Evolutionary conservation across 225 moss, liverwort and hornwort genomes (phyloP), one percentile per base, ranked within the genome.

Genomic region (Sphagnum contortum): DNA sequence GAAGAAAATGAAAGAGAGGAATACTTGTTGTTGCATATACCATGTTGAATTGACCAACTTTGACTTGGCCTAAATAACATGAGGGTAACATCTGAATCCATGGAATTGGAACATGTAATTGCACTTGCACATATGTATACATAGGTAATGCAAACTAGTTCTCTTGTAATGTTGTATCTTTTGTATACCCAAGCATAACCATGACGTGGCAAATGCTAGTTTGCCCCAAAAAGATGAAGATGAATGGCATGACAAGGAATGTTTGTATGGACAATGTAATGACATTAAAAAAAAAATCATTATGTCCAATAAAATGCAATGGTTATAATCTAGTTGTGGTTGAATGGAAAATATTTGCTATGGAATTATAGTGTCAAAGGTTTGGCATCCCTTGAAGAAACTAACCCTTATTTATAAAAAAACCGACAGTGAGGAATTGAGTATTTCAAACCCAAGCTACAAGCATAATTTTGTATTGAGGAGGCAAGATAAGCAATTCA

Each of bases 401-500:
- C 47, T 62, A 3, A 14, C 5, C 2, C 3, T 8, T 2, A 44
- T 62, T 48, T 48, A 45, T 3, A 62, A 14, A 44, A 5, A 48
- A 5, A 62, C 61, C 3, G 3, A 3, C 3, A 9, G 4, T 8
- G 12, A 5, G 4, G 61, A 62, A 7, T 62, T 3, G 45, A 14
- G 3, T 62, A 45, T 62, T 62, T 62, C 10, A 62, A 14, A 44
- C 8, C 61, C 4, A 48, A 62, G 61, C 44, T 62, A 45, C 12
- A 62, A 62, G 29, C 61, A 62, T 44, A 62, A 62, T 44, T 62
- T 62, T 45, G 8, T 8, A 44, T 12, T 4, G 10, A n/a, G 47
- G 61, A n/a, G 44, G 61, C 12, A 62, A 44, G 61, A 62, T 48
- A 62, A 62, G 44, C 61, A 62, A 45, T 62, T 62, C 61, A 62